These are phyloP conservation scores for Penicillium psychrofluorescens DNA, from an alignment of 495 filamentous ascomycete species.

Conservation along the genomic window DNA sequence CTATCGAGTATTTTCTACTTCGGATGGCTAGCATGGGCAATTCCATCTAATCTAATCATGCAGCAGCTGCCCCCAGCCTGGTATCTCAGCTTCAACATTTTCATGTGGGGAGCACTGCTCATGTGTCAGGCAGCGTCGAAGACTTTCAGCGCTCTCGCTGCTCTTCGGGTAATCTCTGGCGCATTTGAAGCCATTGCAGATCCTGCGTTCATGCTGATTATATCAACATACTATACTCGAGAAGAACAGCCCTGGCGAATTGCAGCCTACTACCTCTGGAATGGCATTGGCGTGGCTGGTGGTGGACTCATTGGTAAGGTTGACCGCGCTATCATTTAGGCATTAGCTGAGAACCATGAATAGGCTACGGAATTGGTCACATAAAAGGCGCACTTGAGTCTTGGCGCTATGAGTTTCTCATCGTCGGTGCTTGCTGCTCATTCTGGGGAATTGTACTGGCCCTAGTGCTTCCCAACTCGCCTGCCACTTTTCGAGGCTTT, in stretches of 20 bases:
- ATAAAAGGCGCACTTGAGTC: constrained; percentile 10
- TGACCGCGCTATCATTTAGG: constrained; percentile 23
- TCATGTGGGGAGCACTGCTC: constrained; percentile 43
- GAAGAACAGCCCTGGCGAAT: constrained; percentile 18
- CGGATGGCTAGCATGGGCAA: constrained; percentile 41
- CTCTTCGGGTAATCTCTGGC: constrained; percentile 44
- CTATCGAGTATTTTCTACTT: constrained; percentile 49
- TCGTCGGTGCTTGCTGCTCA: constrained; percentile 23
- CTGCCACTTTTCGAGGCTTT: constrained; percentile 31
- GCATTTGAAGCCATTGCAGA: constrained; percentile 42
- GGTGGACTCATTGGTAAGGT: constrained; percentile 41
- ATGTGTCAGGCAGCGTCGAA: constrained; percentile 30
- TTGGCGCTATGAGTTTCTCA: constrained; percentile 29
- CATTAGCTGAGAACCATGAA: neutral
- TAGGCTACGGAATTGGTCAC: neutral
- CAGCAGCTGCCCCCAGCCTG: constrained; percentile 43
- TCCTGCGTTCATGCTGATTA: neutral
- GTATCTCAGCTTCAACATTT: constrained; percentile 44
- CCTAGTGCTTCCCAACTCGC: constrained; percentile 44
- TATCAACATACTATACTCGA: constrained; percentile 26
- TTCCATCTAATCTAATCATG: constrained; percentile 42
- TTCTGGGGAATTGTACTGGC: constrained; percentile 31
- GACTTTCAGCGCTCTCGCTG: constrained; percentile 40
- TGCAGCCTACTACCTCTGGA: constrained; percentile 20
- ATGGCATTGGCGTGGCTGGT: constrained; percentile 37